Percentiles rank a stretch among this genome's conserved stretches.
Conservation (phyloP, 2,329 filamentous ascomycete genomes). For the Pseudocercospora macadamiae region DNA sequence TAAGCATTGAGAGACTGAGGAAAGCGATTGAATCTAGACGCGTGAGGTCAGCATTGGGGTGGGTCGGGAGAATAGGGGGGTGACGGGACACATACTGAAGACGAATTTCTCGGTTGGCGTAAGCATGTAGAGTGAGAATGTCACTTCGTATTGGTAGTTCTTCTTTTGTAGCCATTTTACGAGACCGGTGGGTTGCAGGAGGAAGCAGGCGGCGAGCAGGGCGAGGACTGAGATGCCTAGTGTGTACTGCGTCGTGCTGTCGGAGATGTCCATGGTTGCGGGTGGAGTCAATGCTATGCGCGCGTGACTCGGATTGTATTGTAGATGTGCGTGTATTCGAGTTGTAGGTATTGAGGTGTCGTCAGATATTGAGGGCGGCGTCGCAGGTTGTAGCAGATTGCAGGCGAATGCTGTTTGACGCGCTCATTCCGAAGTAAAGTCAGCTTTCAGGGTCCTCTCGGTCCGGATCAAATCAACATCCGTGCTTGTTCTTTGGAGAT, state of each 20-base stretch:
- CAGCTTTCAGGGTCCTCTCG: too few relatives aligned
- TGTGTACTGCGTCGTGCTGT: slow-evolving; percentile 34
- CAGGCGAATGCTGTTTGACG: too few relatives aligned
- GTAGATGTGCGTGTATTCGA: too few relatives aligned
- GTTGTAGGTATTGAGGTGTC: too few relatives aligned
- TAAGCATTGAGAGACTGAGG: slow-evolving; percentile 81
- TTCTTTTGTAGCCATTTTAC: slow-evolving; percentile 90
- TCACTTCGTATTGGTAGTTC: slow-evolving; percentile 98
- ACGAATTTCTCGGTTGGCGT: slow-evolving; percentile 95
- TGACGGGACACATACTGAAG: slow-evolving; percentile 70
- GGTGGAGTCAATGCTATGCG: background rate
- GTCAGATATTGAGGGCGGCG: too few relatives aligned
- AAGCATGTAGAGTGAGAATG: slow-evolving; percentile 95
- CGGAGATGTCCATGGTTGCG: slow-evolving; percentile 24
- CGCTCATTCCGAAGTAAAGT: too few relatives aligned
- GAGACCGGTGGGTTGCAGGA: slow-evolving; percentile 57
- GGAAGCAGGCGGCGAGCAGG: slow-evolving; percentile 36
- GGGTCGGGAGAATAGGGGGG: slow-evolving; percentile 3
- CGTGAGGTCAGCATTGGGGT: slow-evolving; percentile 1
- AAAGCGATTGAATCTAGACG: slow-evolving; percentile 82
- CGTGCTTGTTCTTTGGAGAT: too few relatives aligned
- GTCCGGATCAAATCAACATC: too few relatives aligned
- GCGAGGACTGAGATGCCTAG: slow-evolving; percentile 69
- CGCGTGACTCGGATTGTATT: too few relatives aligned
- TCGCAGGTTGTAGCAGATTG: too few relatives aligned